phyloP scores from a whole-genome alignment of 106 monocot genomes.

The Dendrobium officinale region DNA sequence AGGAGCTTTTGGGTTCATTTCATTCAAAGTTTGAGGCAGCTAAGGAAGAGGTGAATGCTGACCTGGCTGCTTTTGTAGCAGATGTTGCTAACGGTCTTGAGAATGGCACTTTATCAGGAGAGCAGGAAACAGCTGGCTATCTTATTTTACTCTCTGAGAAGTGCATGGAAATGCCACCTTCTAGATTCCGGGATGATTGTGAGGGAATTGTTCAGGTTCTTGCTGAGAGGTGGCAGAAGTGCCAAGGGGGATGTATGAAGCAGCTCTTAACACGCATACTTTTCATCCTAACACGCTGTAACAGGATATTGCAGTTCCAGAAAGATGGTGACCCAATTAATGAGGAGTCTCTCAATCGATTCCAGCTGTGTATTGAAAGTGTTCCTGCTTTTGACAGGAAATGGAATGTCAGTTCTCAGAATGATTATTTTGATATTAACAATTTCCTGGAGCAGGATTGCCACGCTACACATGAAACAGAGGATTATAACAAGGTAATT shows the following conservation, averaged over 20 bases:
- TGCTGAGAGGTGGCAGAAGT: constrained; percentile 35
- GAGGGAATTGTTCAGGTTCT: constrained; percentile 56
- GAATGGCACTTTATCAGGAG: constrained; percentile 24
- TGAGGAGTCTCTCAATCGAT: constrained; percentile 44
- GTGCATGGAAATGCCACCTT: constrained; percentile 43
- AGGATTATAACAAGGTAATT: constrained; percentile 30
- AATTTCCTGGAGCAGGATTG: neutral
- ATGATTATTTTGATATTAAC: neutral
- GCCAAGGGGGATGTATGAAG: constrained; percentile 23
- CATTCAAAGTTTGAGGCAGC: constrained; percentile 49
- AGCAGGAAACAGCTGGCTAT: constrained; percentile 22
- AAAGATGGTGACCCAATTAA: constrained; percentile 44
- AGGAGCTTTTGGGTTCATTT: constrained; percentile 55
- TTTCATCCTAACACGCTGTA: constrained; percentile 61
- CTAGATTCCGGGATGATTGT: constrained; percentile 47
- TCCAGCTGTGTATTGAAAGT: constrained; percentile 56
- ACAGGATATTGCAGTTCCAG: constrained; percentile 56
- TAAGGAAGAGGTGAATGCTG: constrained; percentile 47
- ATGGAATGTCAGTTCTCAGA: constrained; percentile 18
- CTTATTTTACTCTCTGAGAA: constrained; percentile 37
- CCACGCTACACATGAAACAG: constrained; percentile 7
- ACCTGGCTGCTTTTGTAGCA: constrained; percentile 37
- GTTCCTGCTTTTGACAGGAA: constrained; percentile 52
- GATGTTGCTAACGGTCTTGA: constrained; percentile 39
- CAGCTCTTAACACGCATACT: constrained; percentile 52